Evolutionary conservation across 2,329 filamentous ascomycete species (phyloP).

Genomic region (Pseudocercospora fijiensis): DNA sequence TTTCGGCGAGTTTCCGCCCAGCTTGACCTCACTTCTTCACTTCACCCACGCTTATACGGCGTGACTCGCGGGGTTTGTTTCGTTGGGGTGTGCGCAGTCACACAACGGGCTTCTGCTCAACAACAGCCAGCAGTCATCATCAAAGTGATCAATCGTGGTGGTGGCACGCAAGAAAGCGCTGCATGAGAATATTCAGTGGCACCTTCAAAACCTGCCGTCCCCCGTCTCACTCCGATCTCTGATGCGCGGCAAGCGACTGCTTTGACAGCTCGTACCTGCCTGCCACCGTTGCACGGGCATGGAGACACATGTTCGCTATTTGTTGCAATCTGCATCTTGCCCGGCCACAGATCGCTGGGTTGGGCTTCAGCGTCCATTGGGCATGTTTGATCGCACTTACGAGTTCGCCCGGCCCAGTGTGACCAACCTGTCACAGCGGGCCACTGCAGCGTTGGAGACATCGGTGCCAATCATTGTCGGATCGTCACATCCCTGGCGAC

Average conservation of each 20-base stretch:
- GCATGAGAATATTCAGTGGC: background rate
- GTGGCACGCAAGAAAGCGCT: background rate
- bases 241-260: slow-evolving; percentile 5
- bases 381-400: slow-evolving; percentile 1
- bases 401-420: slow-evolving; percentile 9
- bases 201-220: background rate
- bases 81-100: background rate
- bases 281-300: slow-evolving; percentile 9
- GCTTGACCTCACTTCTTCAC: background rate
- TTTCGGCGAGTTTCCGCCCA: background rate
- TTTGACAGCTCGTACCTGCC: slow-evolving; percentile 26
- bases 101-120: background rate
- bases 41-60: no score
- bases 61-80: background rate
- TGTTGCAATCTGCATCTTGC: slow-evolving; percentile 13
- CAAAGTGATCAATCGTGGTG: background rate
- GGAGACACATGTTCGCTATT: slow-evolving; percentile 12
- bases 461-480: background rate
- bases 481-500: background rate
- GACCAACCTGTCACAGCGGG: slow-evolving; percentile 24
- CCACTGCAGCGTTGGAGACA: slow-evolving; percentile 15
- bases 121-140: no score
- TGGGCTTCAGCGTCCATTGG: background rate
- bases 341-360: slow-evolving; percentile 8
- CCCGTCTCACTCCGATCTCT: slow-evolving; percentile 11